Evolutionary conservation across 371 early-diverging fungal species (phyloP).

Genomic region (Polyrhizophydium stewartii): DNA sequence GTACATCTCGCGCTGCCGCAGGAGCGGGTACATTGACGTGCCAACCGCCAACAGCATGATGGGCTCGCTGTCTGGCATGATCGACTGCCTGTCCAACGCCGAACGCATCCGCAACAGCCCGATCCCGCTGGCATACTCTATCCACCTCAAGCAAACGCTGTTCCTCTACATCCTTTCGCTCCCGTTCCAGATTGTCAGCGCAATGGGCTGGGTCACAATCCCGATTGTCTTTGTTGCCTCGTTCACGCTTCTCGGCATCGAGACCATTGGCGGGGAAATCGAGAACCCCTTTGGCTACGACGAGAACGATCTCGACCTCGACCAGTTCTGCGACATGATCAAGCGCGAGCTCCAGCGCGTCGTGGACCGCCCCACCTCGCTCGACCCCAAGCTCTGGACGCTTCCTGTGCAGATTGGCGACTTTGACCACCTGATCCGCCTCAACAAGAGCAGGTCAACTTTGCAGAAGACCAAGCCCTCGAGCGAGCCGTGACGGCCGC

Average conservation of each 20-base stretch:
- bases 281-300: conserved; percentile 33
- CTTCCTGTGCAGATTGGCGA: too few species aligned
- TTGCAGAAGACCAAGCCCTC: too few species aligned
- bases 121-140: neutral
- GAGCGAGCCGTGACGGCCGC: too few species aligned
- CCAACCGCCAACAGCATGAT: conserved; percentile 56
- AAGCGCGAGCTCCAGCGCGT: conserved; percentile 13
- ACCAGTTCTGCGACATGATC: conserved; percentile 20
- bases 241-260: conserved; percentile 61
- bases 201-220: conserved; percentile 35
- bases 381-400: too few species aligned
- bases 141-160: neutral
- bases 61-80: neutral
- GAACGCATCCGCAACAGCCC: neutral
- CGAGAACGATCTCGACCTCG: conserved; percentile 22
- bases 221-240: conserved; percentile 56
- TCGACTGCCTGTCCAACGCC: neutral
- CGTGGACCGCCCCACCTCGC: conserved; percentile 4
- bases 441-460: too few species aligned
- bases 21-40: conserved; percentile 54
- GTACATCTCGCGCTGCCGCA: conserved; percentile 21
- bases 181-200: neutral
- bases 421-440: too few species aligned
- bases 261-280: conserved; percentile 36
- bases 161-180: neutral